phyloP scores from a whole-genome alignment of 805 yeast species.

The Metschnikowia proteae region DNA sequence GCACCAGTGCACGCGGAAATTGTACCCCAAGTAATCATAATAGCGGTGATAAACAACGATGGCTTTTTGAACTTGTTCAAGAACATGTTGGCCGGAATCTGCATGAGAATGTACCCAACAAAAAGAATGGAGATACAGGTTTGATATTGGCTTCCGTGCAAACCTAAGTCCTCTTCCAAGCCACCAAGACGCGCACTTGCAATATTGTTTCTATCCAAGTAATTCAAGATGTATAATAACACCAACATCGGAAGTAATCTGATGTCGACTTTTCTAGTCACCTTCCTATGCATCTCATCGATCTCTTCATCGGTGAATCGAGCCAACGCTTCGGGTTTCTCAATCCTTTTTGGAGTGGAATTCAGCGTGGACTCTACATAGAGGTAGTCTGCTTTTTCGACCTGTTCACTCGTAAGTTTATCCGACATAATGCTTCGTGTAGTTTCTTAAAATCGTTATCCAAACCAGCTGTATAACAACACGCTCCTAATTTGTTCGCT shows the following conservation, averaged over 20 bases:
- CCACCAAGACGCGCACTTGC: conserved; percentile 55
- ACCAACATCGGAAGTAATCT: conserved; percentile 49
- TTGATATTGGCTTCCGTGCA: conserved; percentile 44
- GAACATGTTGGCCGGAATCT: conserved; percentile 47
- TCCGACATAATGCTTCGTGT: not conserved
- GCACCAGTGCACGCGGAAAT: conserved; percentile 48
- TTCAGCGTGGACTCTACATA: conserved; percentile 10
- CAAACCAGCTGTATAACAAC: conserved; percentile 1
- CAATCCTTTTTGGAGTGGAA: not conserved
- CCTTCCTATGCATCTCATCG: conserved; percentile 37
- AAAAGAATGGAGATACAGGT: conserved; percentile 50
- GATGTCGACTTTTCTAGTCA: conserved; percentile 46
- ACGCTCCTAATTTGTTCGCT: not conserved
- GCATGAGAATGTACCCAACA: conserved; percentile 47
- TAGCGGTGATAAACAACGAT: conserved; percentile 44
- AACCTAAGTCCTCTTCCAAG: conserved; percentile 39
- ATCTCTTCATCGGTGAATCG: conserved; percentile 41
- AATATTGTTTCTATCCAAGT: conserved; percentile 50
- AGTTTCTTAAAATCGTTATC: not conserved
- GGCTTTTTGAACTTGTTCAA: conserved; percentile 49
- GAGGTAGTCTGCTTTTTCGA: conserved; percentile 9
- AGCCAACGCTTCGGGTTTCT: conserved; percentile 31
- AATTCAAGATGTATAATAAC: conserved; percentile 49
- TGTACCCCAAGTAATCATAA: conserved; percentile 52
- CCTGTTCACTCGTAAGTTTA: conserved; percentile 1